Conservation (phyloP, 805 yeast genomes). For the Schwanniomyces vanrijiae region DNA sequence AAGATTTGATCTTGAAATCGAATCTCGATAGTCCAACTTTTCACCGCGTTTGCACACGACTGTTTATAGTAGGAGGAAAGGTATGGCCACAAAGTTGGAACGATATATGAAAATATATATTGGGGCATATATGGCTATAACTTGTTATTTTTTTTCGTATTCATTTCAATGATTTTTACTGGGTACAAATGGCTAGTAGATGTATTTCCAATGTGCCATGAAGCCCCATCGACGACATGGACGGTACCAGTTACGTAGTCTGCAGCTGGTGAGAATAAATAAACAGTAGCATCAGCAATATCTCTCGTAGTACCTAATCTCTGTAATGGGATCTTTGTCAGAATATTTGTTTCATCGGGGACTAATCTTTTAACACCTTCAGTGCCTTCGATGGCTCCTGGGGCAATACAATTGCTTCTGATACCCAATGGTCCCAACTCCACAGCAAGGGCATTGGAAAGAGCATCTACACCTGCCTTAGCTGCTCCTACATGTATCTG, state of each 20-base stretch:
- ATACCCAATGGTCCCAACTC: constrained; percentile 91
- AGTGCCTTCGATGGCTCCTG: constrained; percentile 83
- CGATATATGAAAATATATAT: not conserved
- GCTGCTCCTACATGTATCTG: constrained; percentile 93
- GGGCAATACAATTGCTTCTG: constrained; percentile 81
- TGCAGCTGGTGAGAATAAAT: constrained; percentile 79
- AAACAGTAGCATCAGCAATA: constrained; percentile 85
- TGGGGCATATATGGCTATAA: constrained; percentile 5
- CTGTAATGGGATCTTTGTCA: constrained; percentile 58
- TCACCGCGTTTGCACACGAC: constrained; percentile 3
- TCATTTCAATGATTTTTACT: constrained; percentile 20
- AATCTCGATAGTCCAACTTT: not conserved
- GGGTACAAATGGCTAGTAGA: constrained; percentile 28
- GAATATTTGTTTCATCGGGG: constrained; percentile 29
- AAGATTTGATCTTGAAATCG: not conserved
- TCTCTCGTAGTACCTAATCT: constrained; percentile 70
- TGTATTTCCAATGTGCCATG: constrained; percentile 69
- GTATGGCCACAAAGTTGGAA: not conserved
- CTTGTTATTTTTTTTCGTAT: constrained; percentile 11
- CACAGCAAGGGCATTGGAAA: constrained; percentile 79
- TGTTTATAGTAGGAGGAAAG: not conserved
- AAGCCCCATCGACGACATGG: constrained; percentile 84
- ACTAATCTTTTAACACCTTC: constrained; percentile 76
- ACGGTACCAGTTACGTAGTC: constrained; percentile 76
- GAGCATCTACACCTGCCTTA: constrained; percentile 93